Evolutionary conservation across 192 early-diverging fungal genomes (phyloP).

Genomic region (Backusella circina): DNA sequence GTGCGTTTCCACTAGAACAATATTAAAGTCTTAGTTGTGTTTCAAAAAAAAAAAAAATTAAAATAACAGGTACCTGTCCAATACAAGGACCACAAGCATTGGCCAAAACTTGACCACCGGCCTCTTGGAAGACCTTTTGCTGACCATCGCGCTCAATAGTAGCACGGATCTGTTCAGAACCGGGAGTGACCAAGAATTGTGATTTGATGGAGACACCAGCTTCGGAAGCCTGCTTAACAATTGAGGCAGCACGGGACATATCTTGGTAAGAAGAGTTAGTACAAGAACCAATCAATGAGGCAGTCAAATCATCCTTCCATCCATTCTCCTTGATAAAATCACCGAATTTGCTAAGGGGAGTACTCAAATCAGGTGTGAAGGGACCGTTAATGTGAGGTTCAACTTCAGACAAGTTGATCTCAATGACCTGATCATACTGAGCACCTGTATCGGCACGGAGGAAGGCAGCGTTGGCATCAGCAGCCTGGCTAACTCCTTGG

Average conservation of each 20-base stretch:
- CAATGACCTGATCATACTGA: conserved; percentile 93
- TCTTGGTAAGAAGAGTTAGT: conserved; percentile 99
- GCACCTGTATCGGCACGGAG: conserved; percentile 68
- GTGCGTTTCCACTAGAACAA: conserved; percentile 78
- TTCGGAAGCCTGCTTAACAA: conserved; percentile 82
- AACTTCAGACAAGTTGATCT: conserved; percentile 83
- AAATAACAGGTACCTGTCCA: conserved; percentile 58
- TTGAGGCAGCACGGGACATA: conserved; percentile 85
- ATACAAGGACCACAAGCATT: conserved; percentile 98
- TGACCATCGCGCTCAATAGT: conserved; percentile 97
- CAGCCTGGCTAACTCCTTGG: conserved; percentile 67
- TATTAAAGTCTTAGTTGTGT: not conserved
- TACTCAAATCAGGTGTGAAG: conserved; percentile 95
- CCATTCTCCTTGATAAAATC: conserved; percentile 72
- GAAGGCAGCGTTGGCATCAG: conserved; percentile 56
- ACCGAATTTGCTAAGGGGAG: conserved; percentile 85
- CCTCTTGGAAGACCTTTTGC: conserved; percentile 70
- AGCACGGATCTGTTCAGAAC: conserved; percentile 96
- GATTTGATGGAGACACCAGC: conserved; percentile 74
- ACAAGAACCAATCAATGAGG: conserved; percentile 93
- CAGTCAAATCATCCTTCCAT: conserved; percentile 86
- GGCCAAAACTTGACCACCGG: conserved; percentile 87
- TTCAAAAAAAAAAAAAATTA: not conserved
- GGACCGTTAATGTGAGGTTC: conserved; percentile 99
- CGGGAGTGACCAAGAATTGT: conserved; percentile 92